Base-by-base conservation (phyloP, 2,329 filamentous ascomycete species). In the Grosmannia serpens region DNA sequence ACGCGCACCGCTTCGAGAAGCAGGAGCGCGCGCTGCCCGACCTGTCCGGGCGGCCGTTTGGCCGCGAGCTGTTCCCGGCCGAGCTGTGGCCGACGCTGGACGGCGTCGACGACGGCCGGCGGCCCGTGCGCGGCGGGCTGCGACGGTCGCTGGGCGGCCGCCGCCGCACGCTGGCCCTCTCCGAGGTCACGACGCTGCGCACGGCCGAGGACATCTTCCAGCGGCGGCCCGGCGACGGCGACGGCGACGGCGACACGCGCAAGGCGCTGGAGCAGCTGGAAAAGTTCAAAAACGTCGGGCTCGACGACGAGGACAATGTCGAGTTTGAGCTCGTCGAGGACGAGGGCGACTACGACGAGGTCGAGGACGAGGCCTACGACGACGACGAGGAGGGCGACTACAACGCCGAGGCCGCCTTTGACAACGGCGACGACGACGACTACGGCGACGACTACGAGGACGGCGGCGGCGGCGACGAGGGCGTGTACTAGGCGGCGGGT, bases 371-470 rank as follows among this genome's bases (percentile, higher is more conserved):
- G 62, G 77, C 78, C 57, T 75, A 78, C 61, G 78, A 84, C 53
- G 81, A 84, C 58, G 79, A 83, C 59, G 79, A 81, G 54, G 81
- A 78, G 1, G 81, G 81, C 9, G 81, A 84, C 61, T 84, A 84
- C 65, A 77, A 84, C 51, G 81, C 81, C 2, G 81, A 84, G 64
- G 74, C 75, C 11, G 83, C 83, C 70, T 84, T 84, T 66, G 81
- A 83, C 60, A 79, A 76, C 27, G 79, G 79, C 15, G 78, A 80
- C 61, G 71, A 72, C n/a, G 79, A 82, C 27, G 75, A 79, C 56
- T 63, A 63, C 27, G 62, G 61, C 56, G 75, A 76, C 26, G 78
- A 79, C 53, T 76, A 76, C 9, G 80, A 79, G 27, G 81, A 79
- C 38, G 78, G 69, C 29, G 72, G 68, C 8, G 71, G 70, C 8